Evolutionary conservation across 2,329 filamentous ascomycete species (phyloP).

Genomic region (Cordyceps fumosorosea): DNA sequence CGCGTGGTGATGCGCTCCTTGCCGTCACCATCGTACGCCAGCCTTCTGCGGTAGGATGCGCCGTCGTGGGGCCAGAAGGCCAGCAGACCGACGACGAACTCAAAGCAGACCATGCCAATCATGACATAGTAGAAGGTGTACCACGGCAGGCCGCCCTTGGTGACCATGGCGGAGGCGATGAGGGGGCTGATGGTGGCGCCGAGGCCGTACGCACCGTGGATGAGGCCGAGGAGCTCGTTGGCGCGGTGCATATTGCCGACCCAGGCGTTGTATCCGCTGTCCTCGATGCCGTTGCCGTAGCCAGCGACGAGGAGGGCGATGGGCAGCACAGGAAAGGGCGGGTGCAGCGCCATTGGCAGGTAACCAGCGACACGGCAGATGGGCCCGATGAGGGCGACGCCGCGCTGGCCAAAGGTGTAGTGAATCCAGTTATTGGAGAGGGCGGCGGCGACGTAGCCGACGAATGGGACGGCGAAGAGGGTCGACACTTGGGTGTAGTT

Average conservation of each 20-base stretch:
- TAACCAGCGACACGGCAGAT: constrained; percentile 59
- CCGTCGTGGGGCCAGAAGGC: constrained; percentile 62
- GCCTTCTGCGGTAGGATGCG: constrained; percentile 43
- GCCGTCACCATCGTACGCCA: constrained; percentile 19
- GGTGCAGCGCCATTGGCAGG: constrained; percentile 58
- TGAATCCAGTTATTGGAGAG: constrained; percentile 60
- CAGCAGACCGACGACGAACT: constrained; percentile 42
- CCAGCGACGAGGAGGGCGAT: constrained; percentile 60
- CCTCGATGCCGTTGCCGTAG: constrained; percentile 64
- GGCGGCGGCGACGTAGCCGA: constrained; percentile 58
- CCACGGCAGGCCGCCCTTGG: constrained; percentile 56
- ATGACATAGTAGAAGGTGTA: constrained; percentile 72
- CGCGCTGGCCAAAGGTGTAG: constrained; percentile 60
- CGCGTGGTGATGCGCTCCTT: constrained; percentile 40
- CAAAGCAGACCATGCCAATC: constrained; percentile 51
- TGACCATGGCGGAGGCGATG: constrained; percentile 67
- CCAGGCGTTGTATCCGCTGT: constrained; percentile 54
- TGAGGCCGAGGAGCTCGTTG: constrained; percentile 66
- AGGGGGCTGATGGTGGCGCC: constrained; percentile 65
- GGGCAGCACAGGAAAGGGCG: constrained; percentile 61
- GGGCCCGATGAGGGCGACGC: constrained; percentile 61
- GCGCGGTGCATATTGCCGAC: constrained; percentile 64
- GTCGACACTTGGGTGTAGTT: constrained; percentile 58
- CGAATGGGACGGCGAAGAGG: constrained; percentile 59
- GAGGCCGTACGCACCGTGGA: constrained; percentile 66